These are phyloP conservation scores for Fusarium xylarioides DNA, from an alignment of 2,329 filamentous ascomycete species.

Conservation along the genomic window DNA sequence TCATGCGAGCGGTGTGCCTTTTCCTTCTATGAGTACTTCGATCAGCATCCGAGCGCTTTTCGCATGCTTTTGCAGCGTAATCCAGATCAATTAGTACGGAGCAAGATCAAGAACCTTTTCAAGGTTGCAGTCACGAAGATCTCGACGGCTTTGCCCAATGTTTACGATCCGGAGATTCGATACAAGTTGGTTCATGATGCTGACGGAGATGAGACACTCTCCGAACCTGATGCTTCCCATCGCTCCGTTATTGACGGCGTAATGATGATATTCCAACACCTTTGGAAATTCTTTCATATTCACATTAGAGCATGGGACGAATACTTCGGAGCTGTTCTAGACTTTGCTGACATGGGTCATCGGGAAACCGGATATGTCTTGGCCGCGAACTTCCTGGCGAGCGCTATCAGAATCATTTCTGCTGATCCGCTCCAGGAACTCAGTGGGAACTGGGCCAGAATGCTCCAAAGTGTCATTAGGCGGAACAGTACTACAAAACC, in stretches of 20 bases:
- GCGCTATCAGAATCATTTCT: slow-evolving; percentile 66
- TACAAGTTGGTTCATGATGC: slow-evolving; percentile 36
- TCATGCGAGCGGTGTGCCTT: slow-evolving; percentile 63
- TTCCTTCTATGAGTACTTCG: slow-evolving; percentile 70
- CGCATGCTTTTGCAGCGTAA: slow-evolving; percentile 72
- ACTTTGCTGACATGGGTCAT: slow-evolving; percentile 70
- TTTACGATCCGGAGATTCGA: slow-evolving; percentile 52
- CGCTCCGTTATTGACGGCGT: slow-evolving; percentile 48
- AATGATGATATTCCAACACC: slow-evolving; percentile 59
- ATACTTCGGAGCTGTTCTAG: slow-evolving; percentile 75
- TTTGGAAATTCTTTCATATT: slow-evolving; percentile 71
- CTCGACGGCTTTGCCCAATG: slow-evolving; percentile 55
- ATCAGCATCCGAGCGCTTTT: slow-evolving; percentile 63
- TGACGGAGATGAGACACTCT: slow-evolving; percentile 42
- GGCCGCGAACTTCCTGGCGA: slow-evolving; percentile 67
- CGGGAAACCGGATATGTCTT: slow-evolving; percentile 68
- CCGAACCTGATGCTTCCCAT: neutral
- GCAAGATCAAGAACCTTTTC: slow-evolving; percentile 60
- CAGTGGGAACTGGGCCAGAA: slow-evolving; percentile 62
- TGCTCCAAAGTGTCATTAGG: slow-evolving; percentile 62
- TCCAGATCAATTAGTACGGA: slow-evolving; percentile 64
- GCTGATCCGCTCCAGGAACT: slow-evolving; percentile 65
- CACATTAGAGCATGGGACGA: slow-evolving; percentile 77
- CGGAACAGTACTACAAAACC: slow-evolving; percentile 59
- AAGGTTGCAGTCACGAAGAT: slow-evolving; percentile 63